Evolutionary conservation across 2,329 filamentous ascomycete species (phyloP).

Genomic region (Sphaerulina vaccinii): DNA sequence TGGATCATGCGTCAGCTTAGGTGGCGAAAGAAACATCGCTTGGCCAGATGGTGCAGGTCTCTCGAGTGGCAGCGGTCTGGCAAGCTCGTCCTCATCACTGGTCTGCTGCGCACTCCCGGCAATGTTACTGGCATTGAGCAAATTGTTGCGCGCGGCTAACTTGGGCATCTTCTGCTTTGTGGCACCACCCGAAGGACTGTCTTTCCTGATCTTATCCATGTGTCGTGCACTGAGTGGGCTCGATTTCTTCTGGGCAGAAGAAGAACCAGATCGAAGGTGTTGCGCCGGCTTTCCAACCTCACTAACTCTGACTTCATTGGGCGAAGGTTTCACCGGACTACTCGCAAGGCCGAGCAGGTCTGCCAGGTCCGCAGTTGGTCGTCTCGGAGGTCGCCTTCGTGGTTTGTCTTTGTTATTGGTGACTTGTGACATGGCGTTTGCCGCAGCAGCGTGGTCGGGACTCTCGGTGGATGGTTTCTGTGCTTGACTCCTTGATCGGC

Average conservation of each 20-base stretch:
- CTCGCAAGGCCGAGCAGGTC: conserved; percentile 29
- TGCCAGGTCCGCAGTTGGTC: conserved; percentile 29
- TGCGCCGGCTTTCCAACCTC: conserved; percentile 6
- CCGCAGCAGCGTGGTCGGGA: conserved; percentile 5
- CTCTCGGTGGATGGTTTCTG: neutral
- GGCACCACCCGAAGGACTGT: conserved; percentile 5
- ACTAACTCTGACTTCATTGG: neutral
- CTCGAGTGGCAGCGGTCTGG: neutral
- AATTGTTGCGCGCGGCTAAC: neutral
- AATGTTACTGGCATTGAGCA: neutral
- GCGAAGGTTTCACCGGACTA: conserved; percentile 27
- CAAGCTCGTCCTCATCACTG: neutral
- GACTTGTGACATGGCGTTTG: conserved; percentile 30
- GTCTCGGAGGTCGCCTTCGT: conserved; percentile 19
- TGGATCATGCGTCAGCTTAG: conserved; percentile 12
- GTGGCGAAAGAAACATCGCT: conserved; percentile 1
- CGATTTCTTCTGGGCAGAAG: conserved; percentile 2
- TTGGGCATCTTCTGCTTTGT: neutral
- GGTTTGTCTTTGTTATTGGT: conserved; percentile 17
- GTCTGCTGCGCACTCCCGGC: neutral
- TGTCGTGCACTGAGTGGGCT: conserved; percentile 16
- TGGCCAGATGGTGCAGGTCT: neutral
- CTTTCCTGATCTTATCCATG: conserved; percentile 10
- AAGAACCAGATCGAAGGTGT: neutral
- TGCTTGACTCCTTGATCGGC: neutral